A percentile compares a stretch with the other conserved stretches of the same genome.
phyloP scores from a whole-genome alignment of 495 filamentous ascomycete species.

The Podospora appendiculata region DNA sequence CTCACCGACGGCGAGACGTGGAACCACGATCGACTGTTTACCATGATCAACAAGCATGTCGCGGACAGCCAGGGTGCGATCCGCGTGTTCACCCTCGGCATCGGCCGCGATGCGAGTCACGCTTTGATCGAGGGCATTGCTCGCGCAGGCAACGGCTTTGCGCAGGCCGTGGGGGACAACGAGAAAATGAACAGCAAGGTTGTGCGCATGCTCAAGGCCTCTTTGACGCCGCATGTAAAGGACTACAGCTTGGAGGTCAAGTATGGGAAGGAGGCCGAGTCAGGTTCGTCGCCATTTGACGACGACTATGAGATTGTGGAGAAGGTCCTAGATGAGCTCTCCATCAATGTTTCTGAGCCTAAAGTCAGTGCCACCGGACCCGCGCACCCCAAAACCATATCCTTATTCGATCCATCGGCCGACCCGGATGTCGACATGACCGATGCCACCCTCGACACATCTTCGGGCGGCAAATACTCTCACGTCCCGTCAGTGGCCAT shows the following conservation, averaged over 20 bases:
- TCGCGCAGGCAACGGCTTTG: constrained; percentile 58
- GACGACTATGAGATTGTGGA: constrained; percentile 53
- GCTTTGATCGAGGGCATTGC: constrained; percentile 61
- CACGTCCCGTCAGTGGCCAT: constrained; percentile 40
- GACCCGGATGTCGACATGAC: constrained; percentile 32
- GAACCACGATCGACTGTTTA: constrained; percentile 46
- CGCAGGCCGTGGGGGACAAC: constrained; percentile 48
- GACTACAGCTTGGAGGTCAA: constrained; percentile 55
- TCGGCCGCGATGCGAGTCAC: constrained; percentile 54
- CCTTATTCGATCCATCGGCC: constrained; percentile 46
- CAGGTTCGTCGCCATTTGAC: constrained; percentile 18
- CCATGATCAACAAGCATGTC: constrained; percentile 45
- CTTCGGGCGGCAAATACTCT: constrained; percentile 28
- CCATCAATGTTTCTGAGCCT: constrained; percentile 13
- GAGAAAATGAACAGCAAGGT: constrained; percentile 58
- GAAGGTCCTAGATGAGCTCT: constrained; percentile 38
- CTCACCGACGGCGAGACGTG: constrained; percentile 69
- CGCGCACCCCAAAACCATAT: constrained; percentile 36
- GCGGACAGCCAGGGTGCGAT: constrained; percentile 38
- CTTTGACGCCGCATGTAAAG: constrained; percentile 51
- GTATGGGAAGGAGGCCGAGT: constrained; percentile 33
- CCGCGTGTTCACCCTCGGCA: constrained; percentile 59
- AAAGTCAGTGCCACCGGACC: background rate
- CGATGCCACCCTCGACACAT: constrained; percentile 15
- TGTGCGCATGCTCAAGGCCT: constrained; percentile 64